A percentile compares a stretch with the other conserved stretches of the same genome.
Conservation (phyloP, 129 eudicot species). For the Artemisia argyi region DNA sequence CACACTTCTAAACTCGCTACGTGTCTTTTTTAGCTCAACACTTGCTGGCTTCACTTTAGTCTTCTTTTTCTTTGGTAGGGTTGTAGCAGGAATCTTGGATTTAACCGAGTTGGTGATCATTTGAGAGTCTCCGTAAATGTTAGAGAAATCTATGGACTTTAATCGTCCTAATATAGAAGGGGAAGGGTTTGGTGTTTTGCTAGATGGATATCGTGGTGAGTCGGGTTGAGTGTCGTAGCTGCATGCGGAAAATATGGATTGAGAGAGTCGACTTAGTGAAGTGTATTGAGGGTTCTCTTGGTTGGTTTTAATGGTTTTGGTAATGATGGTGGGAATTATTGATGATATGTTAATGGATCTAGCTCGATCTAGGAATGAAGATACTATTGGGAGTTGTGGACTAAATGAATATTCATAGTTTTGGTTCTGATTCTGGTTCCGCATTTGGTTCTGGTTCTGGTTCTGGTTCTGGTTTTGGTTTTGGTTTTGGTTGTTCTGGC, state of each 20-base stretch:
- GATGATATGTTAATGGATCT: not conserved
- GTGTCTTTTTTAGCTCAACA: conserved; percentile 30
- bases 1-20: conserved; percentile 23
- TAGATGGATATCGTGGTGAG: conserved; percentile 7
- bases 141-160: too few relatives aligned
- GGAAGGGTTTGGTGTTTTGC: not conserved
- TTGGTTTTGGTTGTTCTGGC: not conserved
- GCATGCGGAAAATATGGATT: conserved; percentile 9
- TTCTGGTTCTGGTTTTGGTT: too few relatives aligned
- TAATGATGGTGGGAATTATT: conserved; percentile 7
- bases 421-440: too few relatives aligned
- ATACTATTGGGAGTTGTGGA: not conserved
- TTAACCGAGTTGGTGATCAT: conserved; percentile 28
- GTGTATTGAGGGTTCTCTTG: not conserved
- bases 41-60: not conserved
- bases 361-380: conserved; percentile 16
- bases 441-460: too few relatives aligned
- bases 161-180: too few relatives aligned
- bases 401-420: not conserved
- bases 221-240: conserved; percentile 9
- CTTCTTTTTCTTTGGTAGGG: too few relatives aligned
- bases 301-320: not conserved
- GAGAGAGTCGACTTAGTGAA: conserved; percentile 24
- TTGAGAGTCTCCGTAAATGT: not conserved
- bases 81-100: not conserved